Conservation (phyloP, 139 green algal genomes). For the Deuterostichococcus epilithicus region DNA sequence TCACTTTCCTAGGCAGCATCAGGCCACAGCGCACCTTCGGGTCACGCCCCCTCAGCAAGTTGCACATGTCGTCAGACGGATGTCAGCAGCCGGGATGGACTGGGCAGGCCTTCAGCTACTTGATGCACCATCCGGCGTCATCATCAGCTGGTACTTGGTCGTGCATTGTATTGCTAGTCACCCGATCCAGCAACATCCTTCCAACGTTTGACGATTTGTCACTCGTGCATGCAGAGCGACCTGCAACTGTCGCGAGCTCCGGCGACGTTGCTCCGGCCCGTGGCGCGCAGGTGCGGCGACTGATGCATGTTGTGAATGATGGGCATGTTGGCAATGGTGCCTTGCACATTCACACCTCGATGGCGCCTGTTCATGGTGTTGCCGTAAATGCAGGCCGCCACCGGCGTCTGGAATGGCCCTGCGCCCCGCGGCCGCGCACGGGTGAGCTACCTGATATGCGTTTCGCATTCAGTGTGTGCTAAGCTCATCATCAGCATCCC, state of each 20-base stretch:
- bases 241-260: neutral
- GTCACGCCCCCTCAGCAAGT: too few species aligned
- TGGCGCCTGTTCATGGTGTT: too few species aligned
- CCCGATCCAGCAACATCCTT: neutral
- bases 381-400: slow-evolving; percentile 48
- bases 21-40: too few species aligned
- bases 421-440: slow-evolving; percentile 37
- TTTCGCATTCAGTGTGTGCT: too few species aligned
- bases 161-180: neutral
- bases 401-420: slow-evolving; percentile 75
- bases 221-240: slow-evolving; percentile 2
- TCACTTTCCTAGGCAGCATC: too few species aligned
- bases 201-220: neutral
- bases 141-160: neutral
- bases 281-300: neutral
- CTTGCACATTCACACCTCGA: neutral
- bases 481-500: too few species aligned
- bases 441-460: too few species aligned
- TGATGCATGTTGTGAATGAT: neutral
- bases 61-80: slow-evolving; percentile 17
- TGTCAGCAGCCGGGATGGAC: slow-evolving; percentile 28
- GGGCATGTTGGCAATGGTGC: neutral
- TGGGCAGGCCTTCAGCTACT: slow-evolving; percentile 65
- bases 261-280: neutral
- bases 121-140: slow-evolving; percentile 53